Conservation (phyloP, 1,284 basidiomycete genomes). For the Cryptococcus sp. region DNA sequence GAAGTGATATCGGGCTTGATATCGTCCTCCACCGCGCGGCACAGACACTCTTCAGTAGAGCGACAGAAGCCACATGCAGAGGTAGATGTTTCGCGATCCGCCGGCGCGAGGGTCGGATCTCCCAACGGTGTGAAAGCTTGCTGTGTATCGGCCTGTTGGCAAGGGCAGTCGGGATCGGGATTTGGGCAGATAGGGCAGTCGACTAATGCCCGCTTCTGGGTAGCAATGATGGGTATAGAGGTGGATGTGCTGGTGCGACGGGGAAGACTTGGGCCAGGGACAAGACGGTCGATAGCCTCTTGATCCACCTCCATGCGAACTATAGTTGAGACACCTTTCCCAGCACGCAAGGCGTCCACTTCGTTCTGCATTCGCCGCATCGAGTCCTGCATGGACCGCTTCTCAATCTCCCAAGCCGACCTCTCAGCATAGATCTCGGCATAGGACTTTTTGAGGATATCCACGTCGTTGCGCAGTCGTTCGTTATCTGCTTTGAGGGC, state of each 20-base stretch:
- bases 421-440: conserved; percentile 62
- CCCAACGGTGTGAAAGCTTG: conserved; percentile 1
- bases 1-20: conserved; percentile 35
- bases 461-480: conserved; percentile 52
- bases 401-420: conserved; percentile 28
- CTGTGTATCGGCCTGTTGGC: conserved; percentile 31
- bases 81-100: conserved; percentile 4
- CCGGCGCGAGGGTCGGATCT: conserved; percentile 14
- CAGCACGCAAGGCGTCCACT: conserved; percentile 15
- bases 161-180: conserved; percentile 51
- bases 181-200: conserved; percentile 51
- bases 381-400: conserved; percentile 16
- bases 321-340: conserved; percentile 21
- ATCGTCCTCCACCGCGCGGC: conserved; percentile 35
- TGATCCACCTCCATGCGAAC: conserved; percentile 23
- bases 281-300: conserved; percentile 14
- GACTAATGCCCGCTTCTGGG: conserved; percentile 15
- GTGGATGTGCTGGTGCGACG: conserved; percentile 4
- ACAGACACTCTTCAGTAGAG: conserved; percentile 44
- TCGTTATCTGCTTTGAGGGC: conserved; percentile 83
- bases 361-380: conserved; percentile 20
- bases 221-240: conserved; percentile 4
- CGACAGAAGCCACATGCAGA: conserved; percentile 44
- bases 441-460: conserved; percentile 68
- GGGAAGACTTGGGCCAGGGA: conserved; percentile 13